These are phyloP conservation scores for Cucumis melo DNA, from an alignment of 306 rosid genomes.

Conservation along the genomic window DNA sequence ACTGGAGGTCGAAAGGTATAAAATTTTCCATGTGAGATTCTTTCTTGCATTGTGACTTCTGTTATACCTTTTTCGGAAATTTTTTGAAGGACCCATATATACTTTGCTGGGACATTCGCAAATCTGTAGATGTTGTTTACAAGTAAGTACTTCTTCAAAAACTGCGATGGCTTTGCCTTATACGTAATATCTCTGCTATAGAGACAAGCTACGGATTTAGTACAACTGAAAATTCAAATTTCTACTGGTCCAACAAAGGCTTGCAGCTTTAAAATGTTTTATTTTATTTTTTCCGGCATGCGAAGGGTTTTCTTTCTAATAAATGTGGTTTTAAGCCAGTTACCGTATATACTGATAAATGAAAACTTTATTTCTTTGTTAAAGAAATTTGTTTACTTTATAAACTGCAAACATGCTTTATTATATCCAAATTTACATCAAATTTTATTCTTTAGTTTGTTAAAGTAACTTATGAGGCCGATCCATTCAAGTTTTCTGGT, in stretches of 20 bases:
- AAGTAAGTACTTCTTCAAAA: conserved; percentile 35
- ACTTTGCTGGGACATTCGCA: conserved; percentile 96
- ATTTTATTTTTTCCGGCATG: background rate
- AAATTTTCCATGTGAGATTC: background rate
- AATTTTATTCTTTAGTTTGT: background rate
- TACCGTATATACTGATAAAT: background rate
- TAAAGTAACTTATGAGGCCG: background rate
- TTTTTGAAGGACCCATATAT: conserved; percentile 83
- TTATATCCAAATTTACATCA: background rate
- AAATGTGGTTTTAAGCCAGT: background rate
- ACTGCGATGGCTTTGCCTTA: background rate
- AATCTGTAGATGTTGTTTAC: conserved; percentile 80
- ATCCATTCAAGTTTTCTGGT: background rate
- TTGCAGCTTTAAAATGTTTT: background rate
- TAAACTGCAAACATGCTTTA: background rate
- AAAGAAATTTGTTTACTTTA: background rate
- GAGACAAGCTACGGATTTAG: background rate
- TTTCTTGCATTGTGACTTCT: conserved; percentile 2
- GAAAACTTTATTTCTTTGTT: background rate
- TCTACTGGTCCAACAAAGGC: background rate
- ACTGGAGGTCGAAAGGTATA: conserved; percentile 85
- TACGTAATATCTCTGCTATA: background rate
- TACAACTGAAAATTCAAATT: background rate
- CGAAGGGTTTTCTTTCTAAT: background rate
- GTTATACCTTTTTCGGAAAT: conserved; percentile 14